A percentile compares a stretch with the other conserved stretches of the same genome.
Conservation (phyloP, 2,329 filamentous ascomycete species). For the Cordyceps cicadae region DNA sequence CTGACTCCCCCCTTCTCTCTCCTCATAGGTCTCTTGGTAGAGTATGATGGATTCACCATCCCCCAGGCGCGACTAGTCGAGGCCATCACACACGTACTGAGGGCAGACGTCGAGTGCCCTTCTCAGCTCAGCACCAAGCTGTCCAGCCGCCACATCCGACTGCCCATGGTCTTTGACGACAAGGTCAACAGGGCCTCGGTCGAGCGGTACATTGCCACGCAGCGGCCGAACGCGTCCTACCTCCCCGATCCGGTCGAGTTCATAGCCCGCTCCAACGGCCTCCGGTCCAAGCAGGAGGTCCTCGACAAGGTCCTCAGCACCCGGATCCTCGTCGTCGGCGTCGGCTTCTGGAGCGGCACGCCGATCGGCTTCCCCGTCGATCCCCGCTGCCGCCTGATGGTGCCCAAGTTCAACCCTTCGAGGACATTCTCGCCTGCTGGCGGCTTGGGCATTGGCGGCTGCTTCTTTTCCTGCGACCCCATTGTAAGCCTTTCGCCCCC, state of each 20-base stretch:
- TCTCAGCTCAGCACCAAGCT: constrained; percentile 1
- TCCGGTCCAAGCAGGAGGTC: constrained; percentile 23
- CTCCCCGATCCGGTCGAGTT: constrained; percentile 53
- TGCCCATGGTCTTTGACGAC: constrained; percentile 22
- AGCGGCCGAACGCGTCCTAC: constrained; percentile 50
- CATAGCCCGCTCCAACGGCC: constrained; percentile 28
- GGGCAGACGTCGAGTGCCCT: constrained; percentile 37
- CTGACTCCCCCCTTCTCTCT: too few relatives aligned
- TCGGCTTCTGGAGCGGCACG: constrained; percentile 27
- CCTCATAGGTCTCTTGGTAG: background rate
- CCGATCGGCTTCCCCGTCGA: constrained; percentile 19
- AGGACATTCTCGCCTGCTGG: constrained; percentile 24
- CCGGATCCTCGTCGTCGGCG: constrained; percentile 21
- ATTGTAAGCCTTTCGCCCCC: constrained; percentile 4
- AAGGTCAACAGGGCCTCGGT: constrained; percentile 27
- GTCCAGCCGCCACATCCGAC: constrained; percentile 14
- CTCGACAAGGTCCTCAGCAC: constrained; percentile 26
- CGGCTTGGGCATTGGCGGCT: constrained; percentile 26
- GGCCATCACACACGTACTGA: background rate
- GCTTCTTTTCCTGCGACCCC: constrained; percentile 24
- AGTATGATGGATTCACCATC: background rate
- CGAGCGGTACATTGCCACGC: constrained; percentile 50
- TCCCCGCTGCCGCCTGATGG: constrained; percentile 14
- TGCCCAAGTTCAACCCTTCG: constrained; percentile 23
- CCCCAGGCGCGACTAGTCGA: background rate